Percentiles rank a stretch among this genome's conserved stretches.
Evolutionary conservation across 2,329 filamentous ascomycete genomes (phyloP).

Genomic region (Thielaviopsis cerberus): DNA sequence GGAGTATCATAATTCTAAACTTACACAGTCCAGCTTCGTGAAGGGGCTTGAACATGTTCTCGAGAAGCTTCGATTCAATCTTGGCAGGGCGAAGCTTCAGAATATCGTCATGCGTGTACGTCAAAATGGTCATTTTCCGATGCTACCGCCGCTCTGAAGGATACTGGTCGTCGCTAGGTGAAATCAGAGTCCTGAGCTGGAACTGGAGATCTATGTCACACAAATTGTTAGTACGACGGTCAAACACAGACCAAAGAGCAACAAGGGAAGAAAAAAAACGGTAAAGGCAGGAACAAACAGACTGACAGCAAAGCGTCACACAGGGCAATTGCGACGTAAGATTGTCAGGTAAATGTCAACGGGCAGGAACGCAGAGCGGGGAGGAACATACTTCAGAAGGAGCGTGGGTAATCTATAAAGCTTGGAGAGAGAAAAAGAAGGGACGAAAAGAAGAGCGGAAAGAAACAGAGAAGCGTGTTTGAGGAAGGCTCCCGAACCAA

Average conservation of each 20-base stretch:
- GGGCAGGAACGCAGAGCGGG: neutral
- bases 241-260: neutral
- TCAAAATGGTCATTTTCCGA: slow-evolving; percentile 5
- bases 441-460: neutral
- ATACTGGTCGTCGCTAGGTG: neutral
- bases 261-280: neutral
- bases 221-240: neutral
- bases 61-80: slow-evolving; percentile 5
- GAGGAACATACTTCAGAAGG: neutral
- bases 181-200: neutral
- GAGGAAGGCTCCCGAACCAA: neutral
- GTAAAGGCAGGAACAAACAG: neutral
- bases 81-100: slow-evolving; percentile 8
- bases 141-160: neutral
- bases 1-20: neutral
- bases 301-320: too few relatives aligned
- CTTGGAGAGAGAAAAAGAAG: neutral
- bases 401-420: neutral
- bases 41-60: slow-evolving; percentile 10
- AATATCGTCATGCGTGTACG: slow-evolving; percentile 11
- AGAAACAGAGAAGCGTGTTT: neutral
- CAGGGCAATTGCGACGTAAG: neutral
- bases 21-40: slow-evolving; percentile 11
- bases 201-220: neutral
- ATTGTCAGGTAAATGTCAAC: neutral